Evolutionary conservation across 257 asterid genomes (phyloP), one percentile per base, ranked within the genome.

Genomic region (Anisodus tanguticus): DNA sequence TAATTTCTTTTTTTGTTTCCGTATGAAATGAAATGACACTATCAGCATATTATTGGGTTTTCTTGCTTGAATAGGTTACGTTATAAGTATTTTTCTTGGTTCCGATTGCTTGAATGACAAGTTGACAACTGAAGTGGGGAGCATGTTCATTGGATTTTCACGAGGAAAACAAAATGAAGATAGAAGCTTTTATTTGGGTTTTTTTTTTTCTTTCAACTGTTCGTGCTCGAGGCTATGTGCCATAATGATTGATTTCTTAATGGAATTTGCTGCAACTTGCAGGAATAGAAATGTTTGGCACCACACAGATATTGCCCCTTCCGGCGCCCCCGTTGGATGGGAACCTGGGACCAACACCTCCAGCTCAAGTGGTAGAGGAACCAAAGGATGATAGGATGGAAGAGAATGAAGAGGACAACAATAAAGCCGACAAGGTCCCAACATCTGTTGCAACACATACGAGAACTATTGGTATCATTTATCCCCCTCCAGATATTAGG

Each of bases 401-500:
- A 31, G 88, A 84, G 68, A 83, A 66, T 6, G 83, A 84, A 79
- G 91, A 85, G 77, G 92, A 90, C 7, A 84, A 83, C 85, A 84
- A 77, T 72, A 84, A 84, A 57, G 83, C 84, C 63, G 76, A 58
- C 74, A 72, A 88, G 0, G 91, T 85, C 84, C 90, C 94, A 31
- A 85, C 90, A 4, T 87, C 99, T 1, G 94, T 95, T 84, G 96
- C 95, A 53, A 93, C 98, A 58, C 99, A 95, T 79, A 90, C 99
- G 0, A 90, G 90, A 89, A 85, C 97, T n/a, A 92, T 94, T 54
- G 98, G 99, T 59, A 92, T 95, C 66, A 95, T 95, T 83, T 87
- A 95, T 83, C 98, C 99, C 4, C 99, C 99, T 16, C 93, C 95
- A 3, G 99, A 95, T 85, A 95, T 95, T 68, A 90, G 97, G 87